Base-by-base conservation (phyloP, 805 yeast species). In the Wickerhamomyces mucosus region DNA sequence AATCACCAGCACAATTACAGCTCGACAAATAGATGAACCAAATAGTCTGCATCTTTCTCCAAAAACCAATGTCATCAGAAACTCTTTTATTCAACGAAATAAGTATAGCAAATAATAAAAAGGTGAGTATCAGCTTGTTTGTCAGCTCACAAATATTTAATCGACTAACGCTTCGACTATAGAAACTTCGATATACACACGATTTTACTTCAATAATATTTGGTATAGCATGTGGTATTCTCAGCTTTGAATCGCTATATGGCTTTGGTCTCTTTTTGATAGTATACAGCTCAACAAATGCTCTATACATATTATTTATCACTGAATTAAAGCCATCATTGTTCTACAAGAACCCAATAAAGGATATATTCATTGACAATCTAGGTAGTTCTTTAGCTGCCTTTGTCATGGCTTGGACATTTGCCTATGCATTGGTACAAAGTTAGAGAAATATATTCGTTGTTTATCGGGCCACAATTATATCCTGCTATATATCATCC, bases 361-460 rank as follows among this genome's bases (percentile, higher is more conserved):
- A 35, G 15, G 37, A 28, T 6, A 21, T 48, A 3, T 27, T 34
- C n/a, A 12, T 41, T 7, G 42, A 35, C 26, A 33, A 38, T 18
- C 26, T 46, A 9, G 31, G 37, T 3, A 40, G 50, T 28, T 21
- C 38, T 19, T 18, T 45, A 9, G 36, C 46, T 3, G 49, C 47
- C 2, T 47, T 36, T 30, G 23, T 48, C 19, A 47, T 40, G 39
- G 37, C 34, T 21, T 44, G 48, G 53, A 47, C 51, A 12, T 32
- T 48, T 23, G 39, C 42, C 13, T 48, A 45, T 36, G 50, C 51
- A 1, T 35, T 48, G 34, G 45, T 48, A 7, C 50, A 48, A 11
- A 14, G 24, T n/a, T n/a, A n/a, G n/a, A n/a, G n/a, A n/a, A n/a
- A n/a, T n/a, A n/a, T n/a, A n/a, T n/a, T n/a, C n/a, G n/a, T n/a